A percentile compares a stretch with the other conserved stretches of the same genome.
These are phyloP conservation scores for Ramularia endophylla DNA, from an alignment of 2,329 filamentous ascomycete genomes.

Conservation along the genomic window DNA sequence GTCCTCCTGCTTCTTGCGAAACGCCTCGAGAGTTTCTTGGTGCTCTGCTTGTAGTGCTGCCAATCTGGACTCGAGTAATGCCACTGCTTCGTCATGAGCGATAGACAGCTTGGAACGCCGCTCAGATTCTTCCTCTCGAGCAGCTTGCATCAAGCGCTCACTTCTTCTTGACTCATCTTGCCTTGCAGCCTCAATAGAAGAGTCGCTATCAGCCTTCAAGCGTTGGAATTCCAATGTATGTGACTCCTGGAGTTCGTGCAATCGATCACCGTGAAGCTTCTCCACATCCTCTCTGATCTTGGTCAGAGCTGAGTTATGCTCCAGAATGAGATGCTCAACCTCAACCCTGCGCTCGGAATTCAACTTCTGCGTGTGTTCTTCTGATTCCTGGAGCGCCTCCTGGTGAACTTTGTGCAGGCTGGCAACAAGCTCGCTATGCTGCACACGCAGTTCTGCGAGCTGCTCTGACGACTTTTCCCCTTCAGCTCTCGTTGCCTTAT, in stretches of 20 bases:
- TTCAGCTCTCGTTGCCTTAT: neutral
- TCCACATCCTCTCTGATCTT: neutral
- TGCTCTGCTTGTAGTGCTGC: constrained; percentile 5
- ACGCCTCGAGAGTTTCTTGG: neutral
- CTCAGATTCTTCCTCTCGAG: neutral
- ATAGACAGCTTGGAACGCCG: neutral
- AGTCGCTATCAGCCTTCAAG: neutral
- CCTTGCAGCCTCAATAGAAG: neutral
- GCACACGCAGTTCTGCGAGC: no score
- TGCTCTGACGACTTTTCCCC: neutral
- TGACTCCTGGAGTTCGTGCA: neutral
- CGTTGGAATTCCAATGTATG: neutral
- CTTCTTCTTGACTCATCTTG: no score
- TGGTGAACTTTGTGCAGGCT: constrained; percentile 1
- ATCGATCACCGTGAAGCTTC: neutral
- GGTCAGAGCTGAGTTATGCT: neutral
- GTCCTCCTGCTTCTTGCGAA: constrained; percentile 7
- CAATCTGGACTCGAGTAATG: constrained; percentile 4
- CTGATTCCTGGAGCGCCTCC: constrained; percentile 1
- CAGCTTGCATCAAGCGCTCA: neutral
- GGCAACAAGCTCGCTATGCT: no score
- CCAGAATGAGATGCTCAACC: neutral
- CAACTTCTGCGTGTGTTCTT: neutral
- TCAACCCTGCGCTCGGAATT: neutral
- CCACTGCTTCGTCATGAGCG: constrained; percentile 2